Percentiles rank a stretch among this genome's conserved stretches.
These are phyloP conservation scores for Venturia pyrina DNA, from an alignment of 2,329 filamentous ascomycete species.

Conservation along the genomic window DNA sequence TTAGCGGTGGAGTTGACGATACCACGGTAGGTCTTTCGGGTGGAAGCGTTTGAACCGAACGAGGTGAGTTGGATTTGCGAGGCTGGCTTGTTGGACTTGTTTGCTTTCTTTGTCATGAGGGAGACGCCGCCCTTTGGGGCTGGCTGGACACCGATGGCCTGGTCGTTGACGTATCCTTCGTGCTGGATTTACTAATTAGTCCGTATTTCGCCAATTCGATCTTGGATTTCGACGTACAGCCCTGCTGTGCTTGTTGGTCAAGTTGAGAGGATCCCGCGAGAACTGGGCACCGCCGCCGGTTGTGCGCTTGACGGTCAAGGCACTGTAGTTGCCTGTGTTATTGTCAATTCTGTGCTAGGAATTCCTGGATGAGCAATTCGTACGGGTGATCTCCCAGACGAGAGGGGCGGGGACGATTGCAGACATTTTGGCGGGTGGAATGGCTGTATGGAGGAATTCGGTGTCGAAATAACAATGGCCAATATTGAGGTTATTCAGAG, in stretches of 20 bases:
- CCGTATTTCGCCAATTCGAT: conserved; percentile 19
- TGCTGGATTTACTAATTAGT: conserved; percentile 44
- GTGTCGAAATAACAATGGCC: not conserved
- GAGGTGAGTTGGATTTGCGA: conserved; percentile 53
- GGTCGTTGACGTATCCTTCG: conserved; percentile 74
- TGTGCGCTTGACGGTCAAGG: conserved; percentile 83
- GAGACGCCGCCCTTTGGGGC: conserved; percentile 70
- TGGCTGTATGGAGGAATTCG: conserved; percentile 36
- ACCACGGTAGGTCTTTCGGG: conserved; percentile 79
- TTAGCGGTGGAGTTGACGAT: conserved; percentile 76
- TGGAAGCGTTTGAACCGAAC: conserved; percentile 62
- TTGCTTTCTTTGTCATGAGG: conserved; percentile 76
- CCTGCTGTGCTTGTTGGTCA: conserved; percentile 81
- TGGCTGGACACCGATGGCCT: conserved; percentile 75
- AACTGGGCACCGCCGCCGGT: conserved; percentile 77
- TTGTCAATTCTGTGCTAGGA: not conserved
- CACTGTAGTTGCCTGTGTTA: conserved; percentile 66
- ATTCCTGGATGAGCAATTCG: conserved; percentile 34
- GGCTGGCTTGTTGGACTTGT: conserved; percentile 62
- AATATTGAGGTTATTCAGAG: not conserved
- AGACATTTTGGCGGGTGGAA: conserved; percentile 33
- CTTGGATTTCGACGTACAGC: conserved; percentile 51
- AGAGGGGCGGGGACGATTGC: conserved; percentile 81
- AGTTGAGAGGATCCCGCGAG: conserved; percentile 89
- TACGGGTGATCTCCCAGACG: conserved; percentile 92